Evolutionary conservation across 108 stramenopile genomes (phyloP).

Genomic region (Fragilariopsis cylindrus): DNA sequence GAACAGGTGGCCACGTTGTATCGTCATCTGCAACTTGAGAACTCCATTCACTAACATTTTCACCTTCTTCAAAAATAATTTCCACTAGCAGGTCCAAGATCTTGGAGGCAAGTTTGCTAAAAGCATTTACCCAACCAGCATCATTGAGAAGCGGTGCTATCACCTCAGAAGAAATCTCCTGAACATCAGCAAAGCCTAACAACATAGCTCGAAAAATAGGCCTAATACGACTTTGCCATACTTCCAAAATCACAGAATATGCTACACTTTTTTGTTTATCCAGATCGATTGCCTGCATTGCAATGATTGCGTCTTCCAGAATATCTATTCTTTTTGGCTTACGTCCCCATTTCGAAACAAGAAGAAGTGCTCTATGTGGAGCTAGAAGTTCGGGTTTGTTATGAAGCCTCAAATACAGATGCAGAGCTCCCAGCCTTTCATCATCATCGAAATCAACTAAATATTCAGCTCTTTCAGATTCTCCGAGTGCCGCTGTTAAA

Average conservation of each 20-base stretch:
- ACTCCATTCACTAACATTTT: conserved; percentile 19
- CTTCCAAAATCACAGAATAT: conserved; percentile 49
- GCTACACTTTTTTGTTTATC: conserved; percentile 40
- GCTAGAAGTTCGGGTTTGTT: conserved; percentile 50
- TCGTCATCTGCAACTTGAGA: conserved; percentile 15
- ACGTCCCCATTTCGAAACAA: conserved; percentile 59
- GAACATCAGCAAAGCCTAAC: conserved; percentile 78
- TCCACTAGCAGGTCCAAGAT: conserved; percentile 35
- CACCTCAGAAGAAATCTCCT: conserved; percentile 52
- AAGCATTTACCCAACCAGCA: conserved; percentile 48
- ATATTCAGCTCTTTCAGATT: conserved; percentile 40
- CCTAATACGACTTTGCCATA: conserved; percentile 69
- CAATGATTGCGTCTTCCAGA: conserved; percentile 44
- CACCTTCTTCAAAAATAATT: conserved; percentile 31
- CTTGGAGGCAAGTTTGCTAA: conserved; percentile 37
- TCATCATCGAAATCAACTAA: conserved; percentile 42
- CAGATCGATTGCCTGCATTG: conserved; percentile 46
- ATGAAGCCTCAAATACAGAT: conserved; percentile 41
- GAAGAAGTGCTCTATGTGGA: conserved; percentile 70
- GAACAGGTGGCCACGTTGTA: conserved; percentile 64
- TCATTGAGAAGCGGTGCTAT: conserved; percentile 58
- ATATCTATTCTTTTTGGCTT: conserved; percentile 47
- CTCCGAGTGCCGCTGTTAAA: conserved; percentile 31
- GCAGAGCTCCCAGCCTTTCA: conserved; percentile 43
- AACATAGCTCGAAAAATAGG: conserved; percentile 68